phyloP scores from a whole-genome alignment of 495 filamentous ascomycete genomes.

The Sporormia fimetaria region DNA sequence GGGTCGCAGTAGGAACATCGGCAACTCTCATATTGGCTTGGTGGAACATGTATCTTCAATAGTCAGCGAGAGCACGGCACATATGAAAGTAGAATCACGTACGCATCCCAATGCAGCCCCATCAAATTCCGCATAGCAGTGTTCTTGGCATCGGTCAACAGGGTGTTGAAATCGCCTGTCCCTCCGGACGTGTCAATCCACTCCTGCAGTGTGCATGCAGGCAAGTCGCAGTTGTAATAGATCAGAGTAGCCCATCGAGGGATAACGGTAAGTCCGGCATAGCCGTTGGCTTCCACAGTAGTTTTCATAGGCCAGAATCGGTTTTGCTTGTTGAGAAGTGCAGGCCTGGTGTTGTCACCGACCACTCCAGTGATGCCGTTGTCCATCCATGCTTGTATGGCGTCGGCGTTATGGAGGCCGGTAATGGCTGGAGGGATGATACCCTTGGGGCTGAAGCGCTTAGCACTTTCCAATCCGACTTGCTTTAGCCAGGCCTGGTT shows the following conservation, averaged over 20 bases:
- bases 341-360: conserved; percentile 50
- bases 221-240: conserved; percentile 53
- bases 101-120: conserved; percentile 40
- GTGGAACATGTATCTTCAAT: conserved; percentile 38
- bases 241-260: conserved; percentile 53
- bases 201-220: conserved; percentile 45
- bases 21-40: conserved; percentile 50
- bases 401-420: conserved; percentile 54
- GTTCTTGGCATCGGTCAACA: conserved; percentile 40
- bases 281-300: conserved; percentile 41
- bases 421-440: conserved; percentile 56
- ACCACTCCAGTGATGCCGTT: conserved; percentile 48
- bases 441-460: conserved; percentile 40
- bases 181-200: conserved; percentile 51
- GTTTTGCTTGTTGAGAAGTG: conserved; percentile 28
- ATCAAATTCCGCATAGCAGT: conserved; percentile 48
- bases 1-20: conserved; percentile 37
- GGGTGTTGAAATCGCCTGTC: conserved; percentile 38
- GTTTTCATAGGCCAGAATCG: conserved; percentile 45
- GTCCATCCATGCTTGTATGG: conserved; percentile 46
- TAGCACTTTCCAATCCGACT: conserved; percentile 36
- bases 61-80: not conserved
- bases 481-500: conserved; percentile 49
- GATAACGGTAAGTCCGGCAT: conserved; percentile 46
- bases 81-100: conserved; percentile 35